Percentiles rank a stretch among this genome's conserved stretches.
Evolutionary conservation across 2,329 filamentous ascomycete genomes (phyloP).

Genomic region (Monosporascus sp.): DNA sequence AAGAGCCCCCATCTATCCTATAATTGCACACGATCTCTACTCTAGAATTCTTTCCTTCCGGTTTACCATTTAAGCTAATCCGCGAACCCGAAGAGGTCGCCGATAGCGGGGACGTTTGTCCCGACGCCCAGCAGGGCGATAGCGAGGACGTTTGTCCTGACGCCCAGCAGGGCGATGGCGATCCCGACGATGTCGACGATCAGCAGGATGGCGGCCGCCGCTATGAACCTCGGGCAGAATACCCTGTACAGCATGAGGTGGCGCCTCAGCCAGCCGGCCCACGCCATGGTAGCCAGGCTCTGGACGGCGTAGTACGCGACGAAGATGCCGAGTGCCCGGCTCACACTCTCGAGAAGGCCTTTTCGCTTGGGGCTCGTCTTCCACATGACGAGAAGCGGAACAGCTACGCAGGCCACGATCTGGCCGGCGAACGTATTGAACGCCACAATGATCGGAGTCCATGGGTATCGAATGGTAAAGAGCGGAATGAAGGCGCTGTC

Average conservation of each 20-base stretch:
- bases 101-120: conserved; percentile 71
- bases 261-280: conserved; percentile 79
- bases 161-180: conserved; percentile 64
- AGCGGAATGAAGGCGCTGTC: conserved; percentile 90
- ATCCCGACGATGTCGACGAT: conserved; percentile 73
- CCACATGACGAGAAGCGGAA: conserved; percentile 83
- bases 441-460: conserved; percentile 73
- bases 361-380: conserved; percentile 74
- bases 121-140: conserved; percentile 70
- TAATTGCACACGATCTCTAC: too few species aligned
- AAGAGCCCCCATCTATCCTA: background rate
- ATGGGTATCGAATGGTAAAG: conserved; percentile 77
- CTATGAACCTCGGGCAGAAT: conserved; percentile 87
- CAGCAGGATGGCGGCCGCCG: conserved; percentile 64
- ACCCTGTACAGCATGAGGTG: conserved; percentile 97
- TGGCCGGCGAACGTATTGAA: conserved; percentile 89
- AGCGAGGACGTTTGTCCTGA: conserved; percentile 70
- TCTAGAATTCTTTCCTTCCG: too few species aligned
- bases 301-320: conserved; percentile 78
- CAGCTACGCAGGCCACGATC: conserved; percentile 71
- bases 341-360: conserved; percentile 63
- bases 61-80: conserved; percentile 28
- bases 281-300: conserved; percentile 79
- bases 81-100: conserved; percentile 82
- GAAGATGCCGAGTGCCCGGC: conserved; percentile 68